Percentiles rank a stretch among this genome's conserved stretches.
Conservation (phyloP, 2,329 filamentous ascomycete species). For the Bipolaris bicolor region DNA sequence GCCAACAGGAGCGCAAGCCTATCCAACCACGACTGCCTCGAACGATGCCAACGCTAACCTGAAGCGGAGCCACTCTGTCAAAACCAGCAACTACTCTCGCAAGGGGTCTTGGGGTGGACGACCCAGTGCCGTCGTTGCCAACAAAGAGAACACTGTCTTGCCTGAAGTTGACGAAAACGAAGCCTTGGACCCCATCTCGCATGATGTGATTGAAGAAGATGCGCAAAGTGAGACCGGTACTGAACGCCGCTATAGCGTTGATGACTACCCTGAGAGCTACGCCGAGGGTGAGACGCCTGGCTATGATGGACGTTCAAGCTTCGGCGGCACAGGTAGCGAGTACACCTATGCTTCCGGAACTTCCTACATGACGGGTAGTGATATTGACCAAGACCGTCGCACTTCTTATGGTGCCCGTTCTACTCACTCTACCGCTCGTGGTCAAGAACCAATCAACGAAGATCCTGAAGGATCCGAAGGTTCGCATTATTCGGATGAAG, state of each 20-base stretch:
- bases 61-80: constrained; percentile 52
- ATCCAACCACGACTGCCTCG: constrained; percentile 38
- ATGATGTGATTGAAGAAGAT: constrained; percentile 39
- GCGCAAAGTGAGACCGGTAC: constrained; percentile 48
- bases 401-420: constrained; percentile 51
- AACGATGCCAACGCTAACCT: constrained; percentile 58
- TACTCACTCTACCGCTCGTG: constrained; percentile 41
- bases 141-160: constrained; percentile 58
- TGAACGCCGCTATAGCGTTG: constrained; percentile 48
- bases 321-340: constrained; percentile 51
- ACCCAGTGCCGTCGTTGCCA: constrained; percentile 37
- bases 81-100: constrained; percentile 42
- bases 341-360: constrained; percentile 57
- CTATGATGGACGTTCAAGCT: constrained; percentile 48
- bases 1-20: constrained; percentile 54
- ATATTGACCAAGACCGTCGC: constrained; percentile 51
- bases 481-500: constrained; percentile 39
- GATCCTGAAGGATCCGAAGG: constrained; percentile 36
- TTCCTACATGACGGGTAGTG: constrained; percentile 56
- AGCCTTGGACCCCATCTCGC: constrained; percentile 21
- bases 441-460: constrained; percentile 41
- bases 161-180: constrained; percentile 53
- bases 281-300: constrained; percentile 46
- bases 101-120: constrained; percentile 47
- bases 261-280: constrained; percentile 44